Base-by-base conservation (phyloP, 495 filamentous ascomycete species). In the Aspergillus wentii region DNA sequence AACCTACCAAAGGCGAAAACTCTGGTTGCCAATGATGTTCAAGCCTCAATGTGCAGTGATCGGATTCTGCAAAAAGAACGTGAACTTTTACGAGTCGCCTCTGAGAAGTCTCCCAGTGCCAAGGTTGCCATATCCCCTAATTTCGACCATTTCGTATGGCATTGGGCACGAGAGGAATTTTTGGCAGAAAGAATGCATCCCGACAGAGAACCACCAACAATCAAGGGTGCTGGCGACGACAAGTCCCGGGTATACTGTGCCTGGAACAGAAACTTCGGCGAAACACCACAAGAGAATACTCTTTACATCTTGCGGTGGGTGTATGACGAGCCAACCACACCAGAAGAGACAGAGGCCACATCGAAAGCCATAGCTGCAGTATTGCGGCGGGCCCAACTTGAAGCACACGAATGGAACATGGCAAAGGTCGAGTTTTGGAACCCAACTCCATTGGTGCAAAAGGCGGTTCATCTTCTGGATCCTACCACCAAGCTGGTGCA, bases 81-180 rank as follows among this genome's bases (percentile, higher is more conserved):
- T 1, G 58, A 66, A 18, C 36, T 52, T 26, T 40, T 70, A 46
- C 52, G 48, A 3, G 34, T 38, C 16, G 59, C 48, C 8, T 70
- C 64, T 31, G 41, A 50, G 40, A 51, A 53, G 17, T 56, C 55
- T n/a, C 33, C 46, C n/a, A 42, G 44, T 30, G 52, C 59, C 30
- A 62, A 61, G 44, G 40, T 92, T 3, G 85, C 89, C 0, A 62
- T 95, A 10, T 40, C 84, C 25, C 92, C 92, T 2, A 78, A 88
- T 42, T 64, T 76, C 33, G 75, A 85, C 18, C 76, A 82, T 8
- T 73, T 91, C 49, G 63, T 78, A 39, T 98, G 92, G 91, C 89
- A 95, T 55, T 76, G 89, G 58, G 74, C 78, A 18, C 76, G 92
- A 23, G 90, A 96, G 66, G 86, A 94, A 26, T 95, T 88, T 54